These are phyloP conservation scores for Lasiodiplodia citricola DNA, from an alignment of 2,329 filamentous ascomycete genomes.

Conservation along the genomic window DNA sequence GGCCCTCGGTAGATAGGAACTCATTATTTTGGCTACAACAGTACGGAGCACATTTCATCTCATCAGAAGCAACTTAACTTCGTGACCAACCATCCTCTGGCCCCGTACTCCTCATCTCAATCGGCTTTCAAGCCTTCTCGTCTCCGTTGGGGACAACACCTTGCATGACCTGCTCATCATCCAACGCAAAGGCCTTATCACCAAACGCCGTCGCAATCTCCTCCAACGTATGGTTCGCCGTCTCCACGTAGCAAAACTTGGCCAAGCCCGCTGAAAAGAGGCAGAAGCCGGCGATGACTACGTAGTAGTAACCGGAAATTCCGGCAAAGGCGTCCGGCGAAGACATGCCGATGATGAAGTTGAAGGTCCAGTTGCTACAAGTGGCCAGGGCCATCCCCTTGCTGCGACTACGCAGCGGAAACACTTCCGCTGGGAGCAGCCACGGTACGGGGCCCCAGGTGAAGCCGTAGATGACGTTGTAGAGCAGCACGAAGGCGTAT, in stretches of 20 bases:
- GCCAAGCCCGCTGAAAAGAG: conserved; percentile 40
- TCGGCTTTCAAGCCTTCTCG: not conserved
- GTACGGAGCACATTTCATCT: too few relatives aligned
- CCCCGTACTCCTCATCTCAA: too few relatives aligned
- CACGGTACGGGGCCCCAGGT: conserved; percentile 41
- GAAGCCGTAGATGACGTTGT: conserved; percentile 43
- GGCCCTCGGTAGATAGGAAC: too few relatives aligned
- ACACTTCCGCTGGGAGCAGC: conserved; percentile 42
- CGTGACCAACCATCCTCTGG: too few relatives aligned
- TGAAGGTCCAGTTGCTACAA: conserved; percentile 41
- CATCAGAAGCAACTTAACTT: too few relatives aligned
- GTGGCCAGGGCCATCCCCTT: conserved; percentile 47
- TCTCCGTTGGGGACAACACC: not conserved
- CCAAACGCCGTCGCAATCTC: conserved; percentile 51
- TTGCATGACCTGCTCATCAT: conserved; percentile 33
- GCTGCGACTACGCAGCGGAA: conserved; percentile 38
- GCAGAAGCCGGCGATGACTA: conserved; percentile 46
- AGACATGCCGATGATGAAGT: conserved; percentile 60
- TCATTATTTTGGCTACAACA: too few relatives aligned
- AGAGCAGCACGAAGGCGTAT: conserved; percentile 54
- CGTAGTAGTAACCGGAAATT: conserved; percentile 47
- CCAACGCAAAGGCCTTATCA: conserved; percentile 46
- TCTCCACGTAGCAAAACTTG: conserved; percentile 47
- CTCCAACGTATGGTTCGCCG: conserved; percentile 43
- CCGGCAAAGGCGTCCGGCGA: conserved; percentile 31